A percentile compares a stretch with the other conserved stretches of the same genome.
phyloP scores from a whole-genome alignment of 1,139 yeast genomes.

The Diutina pseudorugosa region DNA sequence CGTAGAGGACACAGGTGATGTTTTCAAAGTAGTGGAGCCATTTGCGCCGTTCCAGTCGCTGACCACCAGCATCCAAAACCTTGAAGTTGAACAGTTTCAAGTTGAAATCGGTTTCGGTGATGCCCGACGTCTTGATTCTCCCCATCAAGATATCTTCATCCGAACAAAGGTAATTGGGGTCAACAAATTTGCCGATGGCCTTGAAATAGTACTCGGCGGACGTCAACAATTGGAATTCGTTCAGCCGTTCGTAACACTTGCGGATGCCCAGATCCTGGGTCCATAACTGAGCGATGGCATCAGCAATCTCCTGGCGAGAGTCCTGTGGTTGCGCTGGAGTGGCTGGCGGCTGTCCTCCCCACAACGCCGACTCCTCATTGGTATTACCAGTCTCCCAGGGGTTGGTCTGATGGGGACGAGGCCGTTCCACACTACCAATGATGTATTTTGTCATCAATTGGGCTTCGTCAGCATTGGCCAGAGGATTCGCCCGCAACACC shows the following conservation, averaged over 20 bases:
- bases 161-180: constrained; percentile 53
- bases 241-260: constrained; percentile 47
- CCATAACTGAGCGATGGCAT: constrained; percentile 62
- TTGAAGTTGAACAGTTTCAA: constrained; percentile 57
- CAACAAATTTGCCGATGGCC: constrained; percentile 49
- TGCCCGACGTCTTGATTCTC: constrained; percentile 90
- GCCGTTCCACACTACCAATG: background rate
- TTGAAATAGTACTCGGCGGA: constrained; percentile 72
- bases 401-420: background rate
- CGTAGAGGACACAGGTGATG: constrained; percentile 80
- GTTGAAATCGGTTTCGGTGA: constrained; percentile 73
- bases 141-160: constrained; percentile 84
- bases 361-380: background rate
- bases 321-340: background rate
- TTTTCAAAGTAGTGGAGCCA: constrained; percentile 82
- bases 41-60: constrained; percentile 61
- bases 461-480: constrained; percentile 37
- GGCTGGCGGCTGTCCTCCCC: background rate
- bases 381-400: background rate
- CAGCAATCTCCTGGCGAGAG: constrained; percentile 39
- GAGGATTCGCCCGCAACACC: constrained; percentile 18
- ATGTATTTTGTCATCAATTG: background rate
- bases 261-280: constrained; percentile 51
- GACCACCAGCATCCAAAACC: constrained; percentile 96
- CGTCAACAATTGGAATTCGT: constrained; percentile 74